These are phyloP conservation scores for Gastrolobium villosum DNA, from an alignment of 306 rosid species.

Conservation along the genomic window DNA sequence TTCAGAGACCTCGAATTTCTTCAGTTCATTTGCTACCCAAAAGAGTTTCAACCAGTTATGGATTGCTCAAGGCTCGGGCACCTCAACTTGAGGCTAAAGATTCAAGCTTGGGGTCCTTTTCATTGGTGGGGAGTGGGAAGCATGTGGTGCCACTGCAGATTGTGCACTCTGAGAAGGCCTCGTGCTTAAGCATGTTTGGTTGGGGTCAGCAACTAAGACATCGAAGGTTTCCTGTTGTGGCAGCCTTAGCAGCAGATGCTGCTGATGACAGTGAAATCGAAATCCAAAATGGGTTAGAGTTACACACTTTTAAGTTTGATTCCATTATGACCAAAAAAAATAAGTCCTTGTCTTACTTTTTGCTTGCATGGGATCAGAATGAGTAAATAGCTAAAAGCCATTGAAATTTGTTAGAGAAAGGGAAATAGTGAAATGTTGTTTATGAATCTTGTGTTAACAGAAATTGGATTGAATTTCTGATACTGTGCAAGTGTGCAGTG, in stretches of 20 bases:
- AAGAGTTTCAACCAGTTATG: slow-evolving; percentile 45
- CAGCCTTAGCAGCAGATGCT: slow-evolving; percentile 69
- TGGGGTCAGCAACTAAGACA: slow-evolving; percentile 53
- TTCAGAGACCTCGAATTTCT: slow-evolving; percentile 48
- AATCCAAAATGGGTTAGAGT: slow-evolving; percentile 59
- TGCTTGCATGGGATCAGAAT: slow-evolving; percentile 43
- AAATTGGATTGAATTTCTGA: neutral
- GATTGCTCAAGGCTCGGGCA: slow-evolving; percentile 46
- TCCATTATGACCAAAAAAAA: neutral
- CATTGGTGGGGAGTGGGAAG: slow-evolving; percentile 52
- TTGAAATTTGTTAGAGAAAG: neutral
- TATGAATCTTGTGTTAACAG: neutral
- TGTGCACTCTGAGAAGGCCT: slow-evolving; percentile 42
- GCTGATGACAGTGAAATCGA: slow-evolving; percentile 58
- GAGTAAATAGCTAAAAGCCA: neutral
- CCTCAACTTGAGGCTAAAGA: slow-evolving; percentile 39
- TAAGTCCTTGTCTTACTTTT: neutral
- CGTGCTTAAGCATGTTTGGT: slow-evolving; percentile 40
- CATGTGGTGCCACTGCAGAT: slow-evolving; percentile 7
- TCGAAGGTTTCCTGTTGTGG: slow-evolving; percentile 52
- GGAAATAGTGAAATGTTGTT: slow-evolving; percentile 2
- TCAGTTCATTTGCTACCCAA: slow-evolving; percentile 45
- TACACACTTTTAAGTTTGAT: neutral
- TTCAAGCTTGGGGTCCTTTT: slow-evolving; percentile 57
- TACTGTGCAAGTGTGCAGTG: neutral